phyloP scores from a whole-genome alignment of 768 basidiomycete species.

The Chalciporus chontae region DNA sequence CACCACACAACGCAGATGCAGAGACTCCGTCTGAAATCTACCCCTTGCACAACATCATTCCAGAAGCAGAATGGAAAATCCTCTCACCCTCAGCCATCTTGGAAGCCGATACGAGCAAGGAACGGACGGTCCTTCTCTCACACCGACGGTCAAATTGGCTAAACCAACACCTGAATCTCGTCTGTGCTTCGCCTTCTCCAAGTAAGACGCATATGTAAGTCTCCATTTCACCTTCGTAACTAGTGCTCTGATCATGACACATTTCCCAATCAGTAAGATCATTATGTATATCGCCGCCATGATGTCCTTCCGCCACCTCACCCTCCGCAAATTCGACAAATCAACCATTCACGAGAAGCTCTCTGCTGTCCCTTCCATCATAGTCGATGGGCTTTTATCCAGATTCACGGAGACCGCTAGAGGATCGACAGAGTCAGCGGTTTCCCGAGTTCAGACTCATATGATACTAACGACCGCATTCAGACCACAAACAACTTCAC shows the following conservation, averaged over 20 bases:
- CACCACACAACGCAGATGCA: slow-evolving; percentile 66
- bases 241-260: neutral
- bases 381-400: slow-evolving; percentile 71
- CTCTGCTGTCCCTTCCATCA: slow-evolving; percentile 50
- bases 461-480: neutral
- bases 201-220: slow-evolving; percentile 64
- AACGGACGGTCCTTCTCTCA: slow-evolving; percentile 57
- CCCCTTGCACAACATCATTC: slow-evolving; percentile 69
- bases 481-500: slow-evolving; percentile 55
- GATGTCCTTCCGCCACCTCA: slow-evolving; percentile 59
- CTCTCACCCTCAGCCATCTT: slow-evolving; percentile 57
- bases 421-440: slow-evolving; percentile 58
- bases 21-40: slow-evolving; percentile 71
- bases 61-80: slow-evolving; percentile 76
- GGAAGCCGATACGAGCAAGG: slow-evolving; percentile 42
- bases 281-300: slow-evolving; percentile 81
- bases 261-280: slow-evolving; percentile 51
- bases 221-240: neutral
- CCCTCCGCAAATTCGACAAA: slow-evolving; percentile 42
- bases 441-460: neutral
- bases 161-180: slow-evolving; percentile 53
- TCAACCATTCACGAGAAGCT: slow-evolving; percentile 56
- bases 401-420: slow-evolving; percentile 78
- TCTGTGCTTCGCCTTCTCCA: slow-evolving; percentile 39
- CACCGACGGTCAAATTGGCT: slow-evolving; percentile 67